A percentile compares a stretch with the other conserved stretches of the same genome.
phyloP scores from a whole-genome alignment of 2,329 filamentous ascomycete species.

The Penicillium sp. region DNA sequence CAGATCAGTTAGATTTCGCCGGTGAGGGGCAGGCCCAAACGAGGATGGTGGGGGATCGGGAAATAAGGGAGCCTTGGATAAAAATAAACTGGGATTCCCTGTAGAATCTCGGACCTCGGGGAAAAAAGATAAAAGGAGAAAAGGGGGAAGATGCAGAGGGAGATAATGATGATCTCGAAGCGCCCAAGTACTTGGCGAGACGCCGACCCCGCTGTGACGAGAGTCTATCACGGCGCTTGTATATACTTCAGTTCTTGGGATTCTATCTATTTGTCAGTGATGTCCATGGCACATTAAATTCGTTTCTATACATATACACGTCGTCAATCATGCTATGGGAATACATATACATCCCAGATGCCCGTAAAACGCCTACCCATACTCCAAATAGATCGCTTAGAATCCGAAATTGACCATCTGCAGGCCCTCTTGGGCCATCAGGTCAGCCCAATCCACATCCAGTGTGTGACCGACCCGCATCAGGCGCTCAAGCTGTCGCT shows the following conservation, averaged over 20 bases:
- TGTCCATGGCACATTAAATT: conserved; percentile 9
- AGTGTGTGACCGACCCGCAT: conserved; percentile 38
- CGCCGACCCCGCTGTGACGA: conserved; percentile 1
- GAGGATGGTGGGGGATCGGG: neutral
- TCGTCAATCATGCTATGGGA: conserved; percentile 14
- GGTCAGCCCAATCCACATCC: conserved; percentile 49
- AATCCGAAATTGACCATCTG: conserved; percentile 51
- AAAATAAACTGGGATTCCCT: conserved; percentile 4
- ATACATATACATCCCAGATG: conserved; percentile 7
- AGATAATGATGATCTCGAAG: neutral
- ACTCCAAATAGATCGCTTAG: conserved; percentile 20
- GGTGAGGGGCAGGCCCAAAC: conserved; percentile 12
- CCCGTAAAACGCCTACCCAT: conserved; percentile 2
- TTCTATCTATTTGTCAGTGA: neutral
- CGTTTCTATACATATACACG: conserved; percentile 20
- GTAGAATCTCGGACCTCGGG: neutral
- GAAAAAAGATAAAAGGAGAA: neutral
- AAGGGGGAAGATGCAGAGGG: conserved; percentile 1
- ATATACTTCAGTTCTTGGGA: neutral
- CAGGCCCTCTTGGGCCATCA: conserved; percentile 45
- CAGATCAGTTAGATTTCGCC: conserved; percentile 10
- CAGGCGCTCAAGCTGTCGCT: conserved; percentile 44
- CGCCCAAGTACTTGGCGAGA: neutral
- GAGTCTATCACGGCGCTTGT: neutral
- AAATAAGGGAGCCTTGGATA: conserved; percentile 2